A percentile compares a stretch with the other conserved stretches of the same genome.
Evolutionary conservation across 116 monocot species (phyloP).

Genomic region (Phalaenopsis hybrid): DNA sequence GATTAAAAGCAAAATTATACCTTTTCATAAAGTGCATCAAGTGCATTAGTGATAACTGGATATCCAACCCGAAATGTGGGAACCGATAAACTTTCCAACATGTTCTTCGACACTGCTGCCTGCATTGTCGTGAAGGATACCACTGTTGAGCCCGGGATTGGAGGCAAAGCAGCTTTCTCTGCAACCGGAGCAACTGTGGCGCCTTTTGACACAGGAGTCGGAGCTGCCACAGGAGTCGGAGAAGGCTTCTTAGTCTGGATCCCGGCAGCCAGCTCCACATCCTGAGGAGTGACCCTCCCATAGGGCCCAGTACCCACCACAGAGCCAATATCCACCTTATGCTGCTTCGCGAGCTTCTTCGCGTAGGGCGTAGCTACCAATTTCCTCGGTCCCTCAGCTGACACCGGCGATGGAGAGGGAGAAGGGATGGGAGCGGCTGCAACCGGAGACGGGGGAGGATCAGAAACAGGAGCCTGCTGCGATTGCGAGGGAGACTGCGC

Average conservation of each 20-base stretch:
- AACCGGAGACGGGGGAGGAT: slow-evolving; percentile 16
- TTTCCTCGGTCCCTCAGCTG: slow-evolving; percentile 35
- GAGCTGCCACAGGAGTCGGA: slow-evolving; percentile 9
- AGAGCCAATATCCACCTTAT: slow-evolving; percentile 66
- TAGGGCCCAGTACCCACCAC: slow-evolving; percentile 70
- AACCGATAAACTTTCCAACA: slow-evolving; percentile 87
- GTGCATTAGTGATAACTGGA: slow-evolving; percentile 57
- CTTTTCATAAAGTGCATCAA: slow-evolving; percentile 87
- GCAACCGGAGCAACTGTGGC: slow-evolving; percentile 9
- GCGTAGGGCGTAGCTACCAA: slow-evolving; percentile 64
- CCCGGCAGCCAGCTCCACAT: slow-evolving; percentile 78
- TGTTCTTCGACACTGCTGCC: slow-evolving; percentile 86
- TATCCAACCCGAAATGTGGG: slow-evolving; percentile 95
- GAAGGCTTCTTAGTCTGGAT: slow-evolving; percentile 42
- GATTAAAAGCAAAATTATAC: slow-evolving; percentile 16
- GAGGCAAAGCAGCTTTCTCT: slow-evolving; percentile 6
- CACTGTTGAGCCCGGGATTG: slow-evolving; percentile 55
- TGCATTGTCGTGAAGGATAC: slow-evolving; percentile 90
- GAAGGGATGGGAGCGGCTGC: slow-evolving; percentile 15
- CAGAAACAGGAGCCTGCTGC: slow-evolving; percentile 6
- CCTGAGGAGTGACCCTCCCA: slow-evolving; percentile 67
- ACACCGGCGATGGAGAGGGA: background rate
- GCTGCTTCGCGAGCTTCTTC: slow-evolving; percentile 94
- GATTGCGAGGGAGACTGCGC: slow-evolving; percentile 22
- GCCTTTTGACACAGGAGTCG: slow-evolving; percentile 13